Evolutionary conservation across 73 alveolate genomes (phyloP), one percentile per base, ranked within the genome.

Genomic region (Blepharisma japonicum): DNA sequence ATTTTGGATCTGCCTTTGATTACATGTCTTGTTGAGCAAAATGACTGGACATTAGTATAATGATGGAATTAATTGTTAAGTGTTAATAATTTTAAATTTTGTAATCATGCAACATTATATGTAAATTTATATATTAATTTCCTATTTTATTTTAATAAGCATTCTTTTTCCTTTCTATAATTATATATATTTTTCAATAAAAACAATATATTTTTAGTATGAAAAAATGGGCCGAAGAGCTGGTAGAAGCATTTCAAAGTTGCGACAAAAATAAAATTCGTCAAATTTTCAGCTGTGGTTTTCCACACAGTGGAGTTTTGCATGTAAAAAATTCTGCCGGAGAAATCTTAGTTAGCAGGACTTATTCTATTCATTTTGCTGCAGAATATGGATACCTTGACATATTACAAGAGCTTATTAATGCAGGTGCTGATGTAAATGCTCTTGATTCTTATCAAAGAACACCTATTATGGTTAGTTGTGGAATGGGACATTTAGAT

Each of bases 191-290:
- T 32, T 32, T 32, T 32, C 42, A 32, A 32, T 32, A 32, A 32
- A 32, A 32, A 32, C 42, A 32, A 32, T 32, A 32, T 32, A 51
- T 51, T 14, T 51, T 14, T 51, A 14, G 27, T 1, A 61, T 61
- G 74, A 61, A 61, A 25, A 61, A 61, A 39, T 61, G 74, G 74
- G 46, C 49, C 23, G 47, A 61, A 25, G 74, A 61, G 39, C 2
- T 61, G 74, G 74, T 61, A 14, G 11, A 14, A 18, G 39, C 74
- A 14, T 61, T 61, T 25, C 49, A 61, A 61, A n/a, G 18, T 20
- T 14, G 38, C 46, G 2, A 61, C 14, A 25, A 61, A 61, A 9
- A 14, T 9, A 61, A 61, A 25, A 25, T 61, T 9, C 74, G 39
- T 1, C 18, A 61, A 14, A 8, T 61, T n/a, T 39, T 61, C 14